Conservation (phyloP, 768 basidiomycete genomes). For the Mrakia hoshinonis region DNA sequence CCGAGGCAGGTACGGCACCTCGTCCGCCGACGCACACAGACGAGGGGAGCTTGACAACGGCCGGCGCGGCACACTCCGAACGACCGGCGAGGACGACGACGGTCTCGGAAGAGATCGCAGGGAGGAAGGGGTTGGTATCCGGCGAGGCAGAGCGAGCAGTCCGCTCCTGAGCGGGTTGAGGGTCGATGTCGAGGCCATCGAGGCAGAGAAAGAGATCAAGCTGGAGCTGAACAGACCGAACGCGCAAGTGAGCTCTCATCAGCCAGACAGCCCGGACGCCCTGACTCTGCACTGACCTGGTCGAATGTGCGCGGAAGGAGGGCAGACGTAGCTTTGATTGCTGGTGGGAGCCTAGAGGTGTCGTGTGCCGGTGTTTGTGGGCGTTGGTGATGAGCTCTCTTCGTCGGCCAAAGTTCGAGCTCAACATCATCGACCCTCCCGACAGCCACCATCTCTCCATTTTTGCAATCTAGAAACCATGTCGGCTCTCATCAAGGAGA, state of each 20-base stretch:
- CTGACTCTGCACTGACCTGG: too few relatives aligned
- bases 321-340: too few relatives aligned
- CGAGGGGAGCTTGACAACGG: neutral
- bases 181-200: neutral
- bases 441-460: neutral
- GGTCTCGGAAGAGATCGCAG: neutral
- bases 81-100: neutral
- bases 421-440: neutral
- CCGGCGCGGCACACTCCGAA: neutral
- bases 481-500: neutral
- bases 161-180: neutral
- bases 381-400: too few relatives aligned
- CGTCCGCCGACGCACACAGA: neutral
- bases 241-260: too few relatives aligned
- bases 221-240: too few relatives aligned
- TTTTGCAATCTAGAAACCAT: neutral
- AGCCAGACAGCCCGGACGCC: too few relatives aligned
- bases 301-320: too few relatives aligned
- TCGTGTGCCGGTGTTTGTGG: too few relatives aligned
- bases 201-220: neutral
- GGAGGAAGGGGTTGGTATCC: neutral
- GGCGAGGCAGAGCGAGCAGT: neutral
- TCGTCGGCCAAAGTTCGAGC: too few relatives aligned
- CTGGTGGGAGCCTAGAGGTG: too few relatives aligned
- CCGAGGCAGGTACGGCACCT: conserved; percentile 3